Conservation (phyloP, 352 stramenopile genomes). For the Globisporangium acanthophoron region DNA sequence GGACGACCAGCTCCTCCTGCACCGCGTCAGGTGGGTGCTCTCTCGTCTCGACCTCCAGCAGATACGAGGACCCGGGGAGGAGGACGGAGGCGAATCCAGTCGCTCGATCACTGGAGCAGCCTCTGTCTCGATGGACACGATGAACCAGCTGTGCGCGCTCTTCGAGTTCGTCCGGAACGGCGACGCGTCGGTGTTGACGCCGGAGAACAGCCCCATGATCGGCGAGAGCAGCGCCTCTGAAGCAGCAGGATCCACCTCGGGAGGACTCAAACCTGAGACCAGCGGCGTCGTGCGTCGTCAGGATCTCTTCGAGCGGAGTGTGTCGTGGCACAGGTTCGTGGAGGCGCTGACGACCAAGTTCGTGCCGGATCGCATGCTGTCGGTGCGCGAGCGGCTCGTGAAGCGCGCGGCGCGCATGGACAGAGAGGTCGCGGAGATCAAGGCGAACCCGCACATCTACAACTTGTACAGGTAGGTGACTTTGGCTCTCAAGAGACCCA, state of each 20-base stretch:
- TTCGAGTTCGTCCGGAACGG: conserved; percentile 73
- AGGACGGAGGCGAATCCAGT: conserved; percentile 6
- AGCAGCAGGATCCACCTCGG: conserved; percentile 4
- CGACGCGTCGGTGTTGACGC: conserved; percentile 29
- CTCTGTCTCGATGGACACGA: conserved; percentile 19
- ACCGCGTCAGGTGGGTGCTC: conserved; percentile 75
- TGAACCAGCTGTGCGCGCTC: conserved; percentile 63
- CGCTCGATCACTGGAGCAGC: background rate
- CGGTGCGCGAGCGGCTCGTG: conserved; percentile 59
- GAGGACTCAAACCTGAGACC: background rate
- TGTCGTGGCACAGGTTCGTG: conserved; percentile 56
- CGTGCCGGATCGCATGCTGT: conserved; percentile 51
- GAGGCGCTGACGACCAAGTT: conserved; percentile 64
- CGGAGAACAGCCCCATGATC: conserved; percentile 51
- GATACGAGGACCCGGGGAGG: background rate
- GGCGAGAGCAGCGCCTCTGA: conserved; percentile 2
- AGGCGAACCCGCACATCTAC: conserved; percentile 54
- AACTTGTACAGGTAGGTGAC: conserved; percentile 49
- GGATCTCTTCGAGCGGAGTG: conserved; percentile 33
- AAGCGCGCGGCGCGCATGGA: conserved; percentile 38
- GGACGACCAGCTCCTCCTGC: conserved; percentile 60
- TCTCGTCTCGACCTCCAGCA: conserved; percentile 50
- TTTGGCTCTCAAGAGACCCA: background rate
- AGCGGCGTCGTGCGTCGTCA: conserved; percentile 17
- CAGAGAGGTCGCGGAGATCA: conserved; percentile 44